Percentiles rank a stretch among this genome's conserved stretches.
phyloP scores from a whole-genome alignment of 163 green algal genomes.

The Chloroidium sp. region DNA sequence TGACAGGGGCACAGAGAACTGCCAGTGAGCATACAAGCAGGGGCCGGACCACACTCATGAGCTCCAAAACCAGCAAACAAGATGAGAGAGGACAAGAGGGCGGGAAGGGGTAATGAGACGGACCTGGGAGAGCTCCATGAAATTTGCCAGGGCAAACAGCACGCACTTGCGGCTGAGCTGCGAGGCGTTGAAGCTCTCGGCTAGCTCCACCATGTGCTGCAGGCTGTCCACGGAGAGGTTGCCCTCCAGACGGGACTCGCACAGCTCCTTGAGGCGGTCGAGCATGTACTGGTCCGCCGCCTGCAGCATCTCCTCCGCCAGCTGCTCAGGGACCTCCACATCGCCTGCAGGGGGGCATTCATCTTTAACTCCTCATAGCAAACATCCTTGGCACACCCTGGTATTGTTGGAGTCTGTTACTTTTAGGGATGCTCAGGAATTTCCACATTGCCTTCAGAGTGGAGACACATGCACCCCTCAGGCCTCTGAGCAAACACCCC shows the following conservation, averaged over 20 bases:
- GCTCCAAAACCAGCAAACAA: too few relatives aligned
- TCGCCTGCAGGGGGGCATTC: conserved; percentile 13
- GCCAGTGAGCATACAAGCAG: too few relatives aligned
- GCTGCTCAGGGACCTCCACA: conserved; percentile 42
- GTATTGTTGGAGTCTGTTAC: too few relatives aligned
- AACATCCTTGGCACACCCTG: too few relatives aligned
- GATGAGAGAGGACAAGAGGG: not conserved
- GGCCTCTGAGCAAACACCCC: too few relatives aligned
- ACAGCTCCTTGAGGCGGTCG: conserved; percentile 86
- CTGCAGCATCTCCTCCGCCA: conserved; percentile 77
- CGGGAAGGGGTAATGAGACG: not conserved
- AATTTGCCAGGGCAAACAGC: conserved; percentile 79
- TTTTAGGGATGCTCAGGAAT: too few relatives aligned
- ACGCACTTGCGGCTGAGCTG: conserved; percentile 67
- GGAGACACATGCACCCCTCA: too few relatives aligned
- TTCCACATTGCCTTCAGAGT: too few relatives aligned
- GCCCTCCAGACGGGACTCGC: conserved; percentile 72
- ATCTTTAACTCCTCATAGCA: too few relatives aligned
- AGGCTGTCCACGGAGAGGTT: conserved; percentile 76
- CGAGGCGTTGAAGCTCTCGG: conserved; percentile 70
- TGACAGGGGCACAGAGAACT: too few relatives aligned
- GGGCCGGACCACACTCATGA: too few relatives aligned
- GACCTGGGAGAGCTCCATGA: conserved; percentile 40
- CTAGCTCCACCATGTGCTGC: conserved; percentile 62
- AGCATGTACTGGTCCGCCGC: conserved; percentile 93